Evolutionary conservation across 1,139 yeast genomes (phyloP), one percentile per base, ranked within the genome.

Genomic region (Arxiozyma heterogenica): DNA sequence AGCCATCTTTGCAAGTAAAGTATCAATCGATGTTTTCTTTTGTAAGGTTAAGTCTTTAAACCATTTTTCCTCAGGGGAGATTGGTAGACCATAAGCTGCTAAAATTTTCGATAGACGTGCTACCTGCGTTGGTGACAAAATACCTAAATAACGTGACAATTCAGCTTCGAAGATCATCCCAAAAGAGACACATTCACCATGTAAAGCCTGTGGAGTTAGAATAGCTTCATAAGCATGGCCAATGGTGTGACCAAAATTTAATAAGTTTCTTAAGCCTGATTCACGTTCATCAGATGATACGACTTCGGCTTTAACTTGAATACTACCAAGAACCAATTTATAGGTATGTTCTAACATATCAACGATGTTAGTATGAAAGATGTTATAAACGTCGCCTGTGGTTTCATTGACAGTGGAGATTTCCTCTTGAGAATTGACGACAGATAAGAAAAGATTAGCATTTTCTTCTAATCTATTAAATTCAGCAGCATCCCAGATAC

Each of bases 161-260:
- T 93, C 98, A 1, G 98, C 98, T 71, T 93, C 99, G 64, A 84
- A 79, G 46, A 94, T 84, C 82, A 91, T 87, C 59, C 99, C 99
- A 58, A 93, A 80, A 11, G 98, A 80, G 21, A 93, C 98, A 77
- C 98, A 93, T 71, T 93, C 99, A 57, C 99, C 99, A 64, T 93
- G 99, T 50, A 93, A 78, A 21, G 96, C 94, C 69, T 91, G 90
- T 9, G 99, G 98, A 4, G 98, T 90, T 60, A 93, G 77, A 41
- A 94, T 82, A 18, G 98, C 98, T 74, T 93, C 99, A 62, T 86
- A 90, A 27, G 99, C 99, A 70, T 93, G 99, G 48, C 98, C 99
- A 64, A 93, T 91, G 42, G 97, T 83, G 71, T 93, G 99, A 38
- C 99, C 99, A 68, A 93, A 94, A 72, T 93, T 93, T 58, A 93